phyloP scores from a whole-genome alignment of 176 grass and related monocot species.

The Bromus sterilis region DNA sequence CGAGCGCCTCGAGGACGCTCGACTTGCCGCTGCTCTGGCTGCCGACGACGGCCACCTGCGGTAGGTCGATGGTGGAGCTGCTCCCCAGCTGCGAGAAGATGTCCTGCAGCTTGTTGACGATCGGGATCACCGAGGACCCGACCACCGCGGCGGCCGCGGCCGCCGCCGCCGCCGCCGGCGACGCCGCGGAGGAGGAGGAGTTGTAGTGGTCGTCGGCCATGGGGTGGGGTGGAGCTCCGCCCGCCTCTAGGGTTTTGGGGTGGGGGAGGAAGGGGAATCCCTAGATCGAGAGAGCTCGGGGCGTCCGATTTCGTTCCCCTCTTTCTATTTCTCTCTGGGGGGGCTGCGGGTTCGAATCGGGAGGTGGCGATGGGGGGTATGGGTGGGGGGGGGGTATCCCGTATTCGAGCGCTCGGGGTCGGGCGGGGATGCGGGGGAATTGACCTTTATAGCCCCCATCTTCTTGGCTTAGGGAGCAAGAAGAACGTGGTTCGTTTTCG shows the following conservation, averaged over 20 bases:
- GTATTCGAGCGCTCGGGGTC: neutral
- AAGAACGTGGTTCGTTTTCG: conserved; percentile 7
- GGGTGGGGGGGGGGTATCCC: conserved; percentile 4
- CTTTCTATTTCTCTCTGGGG: neutral
- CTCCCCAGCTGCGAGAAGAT: conserved; percentile 90
- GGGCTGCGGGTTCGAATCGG: conserved; percentile 30
- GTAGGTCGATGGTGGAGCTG: conserved; percentile 80
- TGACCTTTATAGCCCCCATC: conserved; percentile 22
- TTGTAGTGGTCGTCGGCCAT: conserved; percentile 56
- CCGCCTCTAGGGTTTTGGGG: conserved; percentile 44
- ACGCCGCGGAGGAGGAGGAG: conserved; percentile 25
- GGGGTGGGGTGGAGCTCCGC: neutral
- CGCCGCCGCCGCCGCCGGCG: conserved; percentile 24
- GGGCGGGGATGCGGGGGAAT: neutral
- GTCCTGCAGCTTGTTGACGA: conserved; percentile 98
- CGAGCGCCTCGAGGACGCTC: conserved; percentile 92
- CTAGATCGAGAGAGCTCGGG: conserved; percentile 25
- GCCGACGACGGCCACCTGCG: conserved; percentile 88
- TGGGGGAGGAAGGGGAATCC: conserved; percentile 1
- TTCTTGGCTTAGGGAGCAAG: conserved; percentile 51
- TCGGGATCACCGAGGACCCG: conserved; percentile 85
- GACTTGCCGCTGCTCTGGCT: conserved; percentile 99
- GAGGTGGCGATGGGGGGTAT: conserved; percentile 18
- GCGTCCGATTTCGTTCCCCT: neutral
- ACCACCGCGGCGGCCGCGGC: conserved; percentile 45